Base-by-base conservation (phyloP, 352 stramenopile species). In the Globisporangium paroecandrum region DNA sequence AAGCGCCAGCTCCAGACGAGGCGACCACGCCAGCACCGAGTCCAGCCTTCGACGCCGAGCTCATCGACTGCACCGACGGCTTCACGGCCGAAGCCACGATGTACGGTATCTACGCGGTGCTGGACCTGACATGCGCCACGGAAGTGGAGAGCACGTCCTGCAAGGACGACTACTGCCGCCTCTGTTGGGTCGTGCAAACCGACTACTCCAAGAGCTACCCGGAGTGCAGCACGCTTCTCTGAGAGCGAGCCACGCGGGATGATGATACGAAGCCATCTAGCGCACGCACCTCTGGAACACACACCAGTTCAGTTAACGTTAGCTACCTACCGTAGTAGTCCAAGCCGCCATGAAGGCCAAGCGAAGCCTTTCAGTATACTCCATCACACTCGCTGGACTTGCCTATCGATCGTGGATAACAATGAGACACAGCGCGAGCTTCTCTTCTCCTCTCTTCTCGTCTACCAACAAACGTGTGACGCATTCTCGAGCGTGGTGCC, bases 111-210 rank as follows among this genome's bases (percentile, higher is more conserved):
- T n/a, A 34, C 20, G 56, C 56, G 56, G 29, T 62, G 56, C 20
- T 47, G 20, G 56, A 62, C 15, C 25, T 47, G 20, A 20, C 20
- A 8, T 49, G 56, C n/a, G 56, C 29, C 12, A 36, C 25, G 3
- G 38, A 46, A 18, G 4, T 58, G 32, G n/a, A 51, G 20, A 22
- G 32, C 1, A 29, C 34, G 20, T 43, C 29, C 32, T 62, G 57
- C 57, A 62, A 51, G 20, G 22, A 62, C 34, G 57, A 49, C 9
- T 38, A 51, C 36, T 62, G 57, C n/a, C 57, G 34, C 34, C 34
- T 62, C 1, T 62, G 57, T 32, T 62, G 1, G 6, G 24, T 51
- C 34, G 29, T 32, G 56, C 25, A 46, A 20, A 62, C 32, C 56
- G 32, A 47, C 3, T 15, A 29, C 32, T 62, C 56, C 3, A 29